Evolutionary conservation across 805 yeast species (phyloP), one percentile per base, ranked within the genome.

Genomic region (Pichia membranifaciens): DNA sequence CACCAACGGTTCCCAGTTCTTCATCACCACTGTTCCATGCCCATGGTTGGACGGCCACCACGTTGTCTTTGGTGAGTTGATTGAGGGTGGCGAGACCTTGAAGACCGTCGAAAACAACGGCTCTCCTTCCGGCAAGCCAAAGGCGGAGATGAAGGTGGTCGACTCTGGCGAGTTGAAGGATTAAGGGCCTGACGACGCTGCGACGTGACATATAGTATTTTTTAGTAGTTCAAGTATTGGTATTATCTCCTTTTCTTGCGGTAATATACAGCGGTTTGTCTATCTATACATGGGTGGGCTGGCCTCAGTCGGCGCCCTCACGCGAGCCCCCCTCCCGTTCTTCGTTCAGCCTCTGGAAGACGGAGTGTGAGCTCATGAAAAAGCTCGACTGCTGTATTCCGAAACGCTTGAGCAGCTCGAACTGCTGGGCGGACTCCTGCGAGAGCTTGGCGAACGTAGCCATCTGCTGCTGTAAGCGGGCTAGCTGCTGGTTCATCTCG

Each of bases 1-100:
- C 79, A 85, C 96, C 65, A 87, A 87, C 66, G 93, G 95, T 20
- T 85, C 95, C 22, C 96, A 87, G 70, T 87, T 87, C 70, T 87
- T 87, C 74, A 82, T 87, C 65, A 84, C 95, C 59, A 84, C 90
- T 47, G 88, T 82, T 42, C 75, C 81, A 59, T 76, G 83, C 58
- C 82, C 87, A 54, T 83, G 87, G 87, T 77, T 82, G 67, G 87
- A 82, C 61, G 89, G 88, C 51, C 78, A 78, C 64, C 89, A 82
- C 70, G 86, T 81, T 65, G 89, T 82, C 47, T 82, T 81, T 55
- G 89, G 89, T 67, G 87, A 82, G 71, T 87, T 82, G 46, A 65
- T 72, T 51, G 82, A 81, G 47, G 88, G 88, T 61, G 71, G 69
- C 63, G 68, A 65, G 38, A 71, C 87, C 58, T 91, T 91, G 70